Conservation (phyloP, 768 basidiomycete species). For the Tephrocybe sp. region DNA sequence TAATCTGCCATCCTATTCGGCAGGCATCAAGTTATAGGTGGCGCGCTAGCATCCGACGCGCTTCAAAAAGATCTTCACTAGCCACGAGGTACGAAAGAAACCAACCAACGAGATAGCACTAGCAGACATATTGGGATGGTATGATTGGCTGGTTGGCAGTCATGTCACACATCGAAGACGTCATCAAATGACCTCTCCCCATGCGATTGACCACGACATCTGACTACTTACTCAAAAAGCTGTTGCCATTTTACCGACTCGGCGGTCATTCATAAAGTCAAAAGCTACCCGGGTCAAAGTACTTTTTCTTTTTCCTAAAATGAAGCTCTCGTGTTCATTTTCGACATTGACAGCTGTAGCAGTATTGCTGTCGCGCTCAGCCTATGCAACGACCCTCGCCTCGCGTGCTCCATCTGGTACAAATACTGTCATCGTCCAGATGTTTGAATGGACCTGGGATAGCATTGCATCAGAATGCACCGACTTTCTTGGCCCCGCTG, state of each 20-base stretch:
- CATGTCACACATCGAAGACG: background rate
- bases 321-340: constrained; percentile 11
- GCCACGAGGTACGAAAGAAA: background rate
- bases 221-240: constrained; percentile 1
- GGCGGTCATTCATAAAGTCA: too few relatives aligned
- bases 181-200: constrained; percentile 12
- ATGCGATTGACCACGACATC: constrained; percentile 8
- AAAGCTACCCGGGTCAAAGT: background rate
- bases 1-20: too few relatives aligned
- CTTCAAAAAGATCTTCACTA: background rate
- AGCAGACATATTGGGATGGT: too few relatives aligned
- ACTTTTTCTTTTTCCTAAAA: background rate
- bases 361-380: constrained; percentile 6
- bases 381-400: constrained; percentile 1
- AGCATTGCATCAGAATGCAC: constrained; percentile 65
- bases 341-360: background rate
- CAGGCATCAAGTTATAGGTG: too few relatives aligned
- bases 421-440: constrained; percentile 61
- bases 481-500: constrained; percentile 66
- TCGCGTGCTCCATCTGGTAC: constrained; percentile 25
- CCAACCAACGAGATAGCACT: background rate
- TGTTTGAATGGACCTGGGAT: constrained; percentile 70
- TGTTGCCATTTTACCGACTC: too few relatives aligned
- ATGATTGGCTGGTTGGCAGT: background rate
- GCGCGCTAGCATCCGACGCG: background rate